Evolutionary conservation across 2,329 filamentous ascomycete genomes (phyloP), one percentile per base, ranked within the genome.

Genomic region (Aspergillus bombycis): DNA sequence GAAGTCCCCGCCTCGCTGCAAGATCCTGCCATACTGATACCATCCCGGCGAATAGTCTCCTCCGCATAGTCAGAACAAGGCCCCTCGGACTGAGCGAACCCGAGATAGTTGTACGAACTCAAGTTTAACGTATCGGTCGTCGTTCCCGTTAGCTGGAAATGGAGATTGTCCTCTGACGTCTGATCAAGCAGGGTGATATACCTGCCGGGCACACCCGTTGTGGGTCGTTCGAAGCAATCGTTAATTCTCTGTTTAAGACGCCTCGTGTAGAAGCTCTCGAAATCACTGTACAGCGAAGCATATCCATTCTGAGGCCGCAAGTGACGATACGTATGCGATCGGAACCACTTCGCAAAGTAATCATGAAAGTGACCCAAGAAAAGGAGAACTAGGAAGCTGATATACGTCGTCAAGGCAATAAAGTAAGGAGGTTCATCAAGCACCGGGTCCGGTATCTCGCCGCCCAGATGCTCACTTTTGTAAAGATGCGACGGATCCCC

Each of bases 41-140:
- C 93, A 72, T 94, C 93, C 74, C 89, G 92, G 77, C 88, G 89
- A 67, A 96, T 88, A 48, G 86, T 88, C 57, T 93, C 89, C 81
- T 97, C 94, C 7, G 94, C 92, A 16, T 90, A 90, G 77, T 97
- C 94, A 57, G 94, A 94, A 75, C 94, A 97, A 52, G 94, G 94
- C 10, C 94, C 94, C 67, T 97, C 93, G 0, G 94, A 97, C 78
- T 98, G 94, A 57, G 94, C 94, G 74, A 97, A 98, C 38, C 94
- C 94, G 32, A 98, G 90, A 77, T 97, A 98, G 80, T 97, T 98
- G 85, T 98, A 97, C 0, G 94, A 97, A 82, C 93, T 96, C 89
- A 98, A 91, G 80, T 98, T 98, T 70, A 98, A 83, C 0, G 94
- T 97, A 79, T 97, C 91, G 0, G 93, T 97, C 62, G 87, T 89